Conservation (phyloP, 331 rosid genomes). For the Acacia pycnantha region DNA sequence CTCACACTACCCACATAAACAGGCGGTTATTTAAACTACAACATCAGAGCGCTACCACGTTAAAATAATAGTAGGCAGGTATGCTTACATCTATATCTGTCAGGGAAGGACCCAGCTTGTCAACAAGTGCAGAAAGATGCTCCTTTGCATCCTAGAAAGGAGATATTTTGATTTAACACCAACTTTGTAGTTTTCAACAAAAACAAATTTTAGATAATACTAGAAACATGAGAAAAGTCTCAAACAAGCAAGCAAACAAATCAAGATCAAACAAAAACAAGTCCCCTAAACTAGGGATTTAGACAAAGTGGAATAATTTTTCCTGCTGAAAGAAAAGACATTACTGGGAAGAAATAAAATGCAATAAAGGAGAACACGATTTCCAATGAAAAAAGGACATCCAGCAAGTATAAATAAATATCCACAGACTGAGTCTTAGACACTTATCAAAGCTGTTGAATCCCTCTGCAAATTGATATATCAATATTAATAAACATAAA, state of each 20-base stretch:
- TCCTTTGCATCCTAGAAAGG: conserved; percentile 93
- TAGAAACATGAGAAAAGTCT: conserved; percentile 18
- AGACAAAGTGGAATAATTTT: neutral
- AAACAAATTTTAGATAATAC: conserved; percentile 21
- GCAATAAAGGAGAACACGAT: neutral
- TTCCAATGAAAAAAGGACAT: neutral
- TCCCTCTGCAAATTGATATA: neutral
- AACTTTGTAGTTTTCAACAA: conserved; percentile 28
- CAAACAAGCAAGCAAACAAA: conserved; percentile 16
- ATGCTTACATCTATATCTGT: conserved; percentile 86
- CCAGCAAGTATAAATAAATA: neutral
- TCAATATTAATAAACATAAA: neutral
- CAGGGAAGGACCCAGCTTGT: conserved; percentile 87
- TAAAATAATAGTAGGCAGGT: conserved; percentile 10
- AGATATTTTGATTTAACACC: conserved; percentile 38
- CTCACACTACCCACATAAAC: neutral
- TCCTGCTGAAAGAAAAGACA: neutral
- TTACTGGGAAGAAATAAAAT: neutral
- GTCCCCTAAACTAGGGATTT: neutral
- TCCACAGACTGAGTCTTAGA: neutral
- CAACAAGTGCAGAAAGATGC: conserved; percentile 89
- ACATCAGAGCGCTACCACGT: conserved; percentile 19
- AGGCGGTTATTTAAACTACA: conserved; percentile 11
- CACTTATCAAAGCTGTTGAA: neutral
- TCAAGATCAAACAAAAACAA: neutral